These are phyloP conservation scores for Rhizophora apiculata DNA, from an alignment of 345 rosid species.

Conservation along the genomic window DNA sequence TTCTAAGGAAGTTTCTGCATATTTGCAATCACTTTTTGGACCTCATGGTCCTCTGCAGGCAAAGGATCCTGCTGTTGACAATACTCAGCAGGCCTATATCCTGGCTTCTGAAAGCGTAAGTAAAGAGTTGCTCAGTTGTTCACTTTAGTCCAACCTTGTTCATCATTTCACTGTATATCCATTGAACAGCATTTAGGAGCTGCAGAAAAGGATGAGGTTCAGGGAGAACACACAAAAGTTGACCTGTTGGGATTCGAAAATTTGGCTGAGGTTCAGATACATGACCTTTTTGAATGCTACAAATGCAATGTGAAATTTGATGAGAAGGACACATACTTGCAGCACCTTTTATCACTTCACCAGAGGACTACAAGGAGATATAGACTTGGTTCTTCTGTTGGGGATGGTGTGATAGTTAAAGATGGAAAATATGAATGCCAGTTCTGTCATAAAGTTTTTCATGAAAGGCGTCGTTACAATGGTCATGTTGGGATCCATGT, in stretches of 20 bases:
- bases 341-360: conserved; percentile 67
- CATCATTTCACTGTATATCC: conserved; percentile 11
- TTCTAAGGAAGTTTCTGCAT: conserved; percentile 64
- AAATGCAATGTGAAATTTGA: conserved; percentile 65
- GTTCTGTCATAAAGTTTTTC: conserved; percentile 70
- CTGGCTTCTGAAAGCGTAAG: conserved; percentile 40
- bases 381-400: conserved; percentile 68
- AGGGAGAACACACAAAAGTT: conserved; percentile 27
- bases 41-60: conserved; percentile 23
- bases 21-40: conserved; percentile 45
- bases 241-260: conserved; percentile 42
- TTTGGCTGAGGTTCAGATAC: conserved; percentile 53
- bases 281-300: conserved; percentile 60
- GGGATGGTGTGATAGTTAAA: conserved; percentile 67
- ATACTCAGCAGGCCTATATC: conserved; percentile 23
- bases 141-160: conserved; percentile 14
- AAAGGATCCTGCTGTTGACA: conserved; percentile 18
- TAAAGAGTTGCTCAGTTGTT: conserved; percentile 5
- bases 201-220: conserved; percentile 31
- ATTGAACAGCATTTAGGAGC: conserved; percentile 33
- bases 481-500: conserved; percentile 76
- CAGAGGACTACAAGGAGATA: conserved; percentile 61
- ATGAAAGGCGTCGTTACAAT: conserved; percentile 67
- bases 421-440: conserved; percentile 81
- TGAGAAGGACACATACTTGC: conserved; percentile 61